A percentile compares a stretch with the other conserved stretches of the same genome.
Evolutionary conservation across 2,329 filamentous ascomycete genomes (phyloP).

Genomic region (Pestalotiopsis sp.): DNA sequence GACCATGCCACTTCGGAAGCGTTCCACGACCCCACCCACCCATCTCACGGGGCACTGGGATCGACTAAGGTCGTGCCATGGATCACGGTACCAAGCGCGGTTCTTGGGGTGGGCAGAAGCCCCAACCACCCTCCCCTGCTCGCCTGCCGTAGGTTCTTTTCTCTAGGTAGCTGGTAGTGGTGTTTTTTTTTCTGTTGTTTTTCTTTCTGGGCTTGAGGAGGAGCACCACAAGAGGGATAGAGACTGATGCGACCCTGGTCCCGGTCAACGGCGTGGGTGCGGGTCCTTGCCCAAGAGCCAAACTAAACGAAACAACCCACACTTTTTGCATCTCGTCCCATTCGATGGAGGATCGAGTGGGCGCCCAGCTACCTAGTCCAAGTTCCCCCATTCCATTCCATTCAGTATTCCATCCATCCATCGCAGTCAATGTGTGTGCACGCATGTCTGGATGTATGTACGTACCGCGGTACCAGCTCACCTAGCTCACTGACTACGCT

Average conservation of each 20-base stretch:
- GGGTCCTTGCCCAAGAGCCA: not conserved
- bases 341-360: not conserved
- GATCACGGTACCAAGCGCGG: not conserved
- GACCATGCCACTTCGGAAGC: conserved; percentile 4
- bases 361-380: not conserved
- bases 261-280: conserved; percentile 9
- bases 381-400: not conserved
- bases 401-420: not conserved
- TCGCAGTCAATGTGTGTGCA: not conserved
- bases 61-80: not conserved
- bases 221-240: not conserved
- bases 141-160: not conserved
- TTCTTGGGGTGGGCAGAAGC: not conserved
- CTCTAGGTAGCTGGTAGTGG: not conserved
- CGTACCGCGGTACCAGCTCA: not conserved
- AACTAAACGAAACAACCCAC: conserved; percentile 13
- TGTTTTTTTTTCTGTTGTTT: not conserved
- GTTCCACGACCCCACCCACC: not conserved
- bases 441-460: not conserved
- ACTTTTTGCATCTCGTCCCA: not conserved
- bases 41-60: not conserved
- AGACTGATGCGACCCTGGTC: not conserved
- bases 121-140: not conserved
- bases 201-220: not conserved
- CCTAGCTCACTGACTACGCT: not conserved